Conservation (phyloP, 805 yeast genomes). For the Candida fluviatilis region DNA sequence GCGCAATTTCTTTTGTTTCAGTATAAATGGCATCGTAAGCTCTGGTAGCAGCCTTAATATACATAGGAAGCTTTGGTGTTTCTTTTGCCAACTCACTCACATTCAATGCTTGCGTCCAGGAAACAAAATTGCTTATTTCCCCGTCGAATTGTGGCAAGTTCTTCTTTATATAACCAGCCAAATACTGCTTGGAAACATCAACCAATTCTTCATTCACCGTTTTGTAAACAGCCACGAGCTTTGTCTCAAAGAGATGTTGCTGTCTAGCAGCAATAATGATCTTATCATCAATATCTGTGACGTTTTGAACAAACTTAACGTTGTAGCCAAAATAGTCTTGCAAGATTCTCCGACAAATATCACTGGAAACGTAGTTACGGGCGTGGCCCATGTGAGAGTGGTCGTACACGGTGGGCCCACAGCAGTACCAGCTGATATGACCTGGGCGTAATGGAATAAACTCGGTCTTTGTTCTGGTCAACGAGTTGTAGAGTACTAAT, state of each 20-base stretch:
- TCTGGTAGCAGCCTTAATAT: slow-evolving; percentile 54
- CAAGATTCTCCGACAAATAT: slow-evolving; percentile 83
- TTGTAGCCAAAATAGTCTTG: slow-evolving; percentile 91
- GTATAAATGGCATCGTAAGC: slow-evolving; percentile 47
- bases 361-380: slow-evolving; percentile 91
- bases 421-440: slow-evolving; percentile 88
- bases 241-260: slow-evolving; percentile 69
- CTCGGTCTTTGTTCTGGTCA: slow-evolving; percentile 75
- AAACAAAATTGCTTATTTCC: slow-evolving; percentile 32
- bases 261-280: slow-evolving; percentile 94
- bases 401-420: slow-evolving; percentile 98
- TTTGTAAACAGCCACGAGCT: slow-evolving; percentile 26
- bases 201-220: slow-evolving; percentile 33
- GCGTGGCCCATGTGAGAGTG: slow-evolving; percentile 99
- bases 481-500: slow-evolving; percentile 72
- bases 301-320: slow-evolving; percentile 87
- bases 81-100: slow-evolving; percentile 44
- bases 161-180: slow-evolving; percentile 45
- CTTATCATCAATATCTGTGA: slow-evolving; percentile 98
- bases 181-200: slow-evolving; percentile 38
- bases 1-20: slow-evolving; percentile 20
- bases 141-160: slow-evolving; percentile 47
- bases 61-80: slow-evolving; percentile 87
- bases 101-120: slow-evolving; percentile 50
- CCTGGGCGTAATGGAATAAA: slow-evolving; percentile 67